Evolutionary conservation across 2,329 filamentous ascomycete genomes (phyloP), one percentile per base, ranked within the genome.

Genomic region (Catunica adiposa): DNA sequence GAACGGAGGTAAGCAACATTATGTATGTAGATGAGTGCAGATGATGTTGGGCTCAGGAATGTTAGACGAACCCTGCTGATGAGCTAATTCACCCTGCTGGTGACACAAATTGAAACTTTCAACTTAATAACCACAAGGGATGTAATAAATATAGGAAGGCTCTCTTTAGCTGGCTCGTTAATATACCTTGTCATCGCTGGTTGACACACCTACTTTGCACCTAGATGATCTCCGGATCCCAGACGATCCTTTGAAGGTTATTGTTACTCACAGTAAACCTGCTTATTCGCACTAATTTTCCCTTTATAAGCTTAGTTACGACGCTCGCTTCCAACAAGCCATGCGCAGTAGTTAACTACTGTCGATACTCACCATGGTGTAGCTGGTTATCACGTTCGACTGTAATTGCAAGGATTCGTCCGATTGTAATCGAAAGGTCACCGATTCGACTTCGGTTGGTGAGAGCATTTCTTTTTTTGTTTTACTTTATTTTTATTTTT

Each of bases 371-470:
- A 48, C 55, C 55, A 56, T 56, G 38, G 55, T 56, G 55, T 56
- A 56, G 55, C 47, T 53, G 55, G 55, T 56, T 56, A 53, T 56
- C 55, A 53, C 55, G 55, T 56, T 56, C 55, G 48, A 56, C 48
- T 56, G 48, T 53, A 56, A 56, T 37, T 53, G 50, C 50, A 53
- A 53, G 37, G 11, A 11, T 34, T 34, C 29, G 5, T 11, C 29
- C 11, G 29, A 29, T 53, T 56, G 50, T 47, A 48, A 56, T 56
- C 50, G 55, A 56, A 56, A 56, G 55, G 55, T 56, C 55, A 47
- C 55, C 50, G 55, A 56, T 56, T 56, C 55, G 50, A 56, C 26
- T 57, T 53, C 55, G 55, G 55, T 57, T 57, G 55, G 51, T 53
- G 55, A 57, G 56, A 57, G 8, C 51, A 37, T 37, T 34, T 37